Percentiles rank a stretch among this genome's conserved stretches.
Evolutionary conservation across 2,329 filamentous ascomycete species (phyloP).

Genomic region (Exophiala spinifera): DNA sequence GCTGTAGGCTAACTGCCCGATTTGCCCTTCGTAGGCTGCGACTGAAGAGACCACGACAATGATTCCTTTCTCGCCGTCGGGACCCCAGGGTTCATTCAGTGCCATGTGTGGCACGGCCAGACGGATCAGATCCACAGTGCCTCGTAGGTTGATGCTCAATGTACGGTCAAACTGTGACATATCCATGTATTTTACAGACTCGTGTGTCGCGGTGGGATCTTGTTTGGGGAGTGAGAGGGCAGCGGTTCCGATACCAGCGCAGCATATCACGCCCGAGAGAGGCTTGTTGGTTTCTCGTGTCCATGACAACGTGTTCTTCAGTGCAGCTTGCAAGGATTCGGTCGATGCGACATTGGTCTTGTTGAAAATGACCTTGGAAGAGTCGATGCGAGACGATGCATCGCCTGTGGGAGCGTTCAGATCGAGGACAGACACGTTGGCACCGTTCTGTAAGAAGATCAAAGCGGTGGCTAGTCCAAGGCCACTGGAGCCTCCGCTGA

Average conservation of each 20-base stretch:
- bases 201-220: constrained; percentile 17
- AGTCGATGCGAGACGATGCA: constrained; percentile 10
- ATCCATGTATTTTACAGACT: constrained; percentile 41
- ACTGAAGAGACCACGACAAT: constrained; percentile 29
- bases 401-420: constrained; percentile 27
- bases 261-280: constrained; percentile 27
- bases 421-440: constrained; percentile 30
- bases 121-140: constrained; percentile 30
- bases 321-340: constrained; percentile 24
- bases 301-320: constrained; percentile 27
- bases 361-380: constrained; percentile 30
- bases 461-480: constrained; percentile 28
- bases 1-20: constrained; percentile 30
- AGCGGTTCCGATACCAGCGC: constrained; percentile 28
- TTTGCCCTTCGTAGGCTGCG: constrained; percentile 30
- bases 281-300: constrained; percentile 21
- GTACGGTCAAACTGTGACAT: constrained; percentile 57
- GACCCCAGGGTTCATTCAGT: constrained; percentile 21
- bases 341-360: constrained; percentile 31
- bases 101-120: constrained; percentile 29
- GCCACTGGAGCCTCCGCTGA: constrained; percentile 24
- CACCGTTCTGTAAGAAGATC: constrained; percentile 25
- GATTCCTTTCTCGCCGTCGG: constrained; percentile 28
- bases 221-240: constrained; percentile 26
- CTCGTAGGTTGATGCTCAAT: constrained; percentile 42